Conservation (phyloP, 2,329 filamentous ascomycete species). For the Sporothrix sp. region DNA sequence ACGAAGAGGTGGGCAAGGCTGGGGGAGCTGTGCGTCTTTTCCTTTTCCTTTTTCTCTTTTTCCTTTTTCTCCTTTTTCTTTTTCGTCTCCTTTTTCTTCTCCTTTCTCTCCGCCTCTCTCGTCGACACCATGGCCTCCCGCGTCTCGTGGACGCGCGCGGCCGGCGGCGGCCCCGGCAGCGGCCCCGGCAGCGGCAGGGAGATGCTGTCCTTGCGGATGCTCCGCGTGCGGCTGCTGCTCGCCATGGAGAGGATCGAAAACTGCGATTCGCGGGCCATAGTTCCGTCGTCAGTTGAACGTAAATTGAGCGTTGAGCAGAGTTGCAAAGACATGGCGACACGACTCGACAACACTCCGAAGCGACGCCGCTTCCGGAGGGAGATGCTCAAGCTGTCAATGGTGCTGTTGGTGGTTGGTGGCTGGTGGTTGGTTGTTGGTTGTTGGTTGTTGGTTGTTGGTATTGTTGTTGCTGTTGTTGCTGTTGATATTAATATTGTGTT, state of each 20-base stretch:
- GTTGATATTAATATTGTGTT: background rate
- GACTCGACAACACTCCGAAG: too few relatives aligned
- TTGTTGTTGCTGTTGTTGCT: background rate
- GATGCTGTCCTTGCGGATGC: constrained; percentile 10
- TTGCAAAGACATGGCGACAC: too few relatives aligned
- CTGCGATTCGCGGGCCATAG: background rate
- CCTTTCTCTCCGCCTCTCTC: background rate
- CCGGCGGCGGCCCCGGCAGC: background rate
- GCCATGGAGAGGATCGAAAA: background rate
- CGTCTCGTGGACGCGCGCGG: too few relatives aligned
- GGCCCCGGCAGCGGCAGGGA: constrained; percentile 2
- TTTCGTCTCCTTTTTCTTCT: background rate
- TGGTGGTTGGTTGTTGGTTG: background rate
- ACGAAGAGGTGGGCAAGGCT: constrained; percentile 46
- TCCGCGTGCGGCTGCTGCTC: background rate
- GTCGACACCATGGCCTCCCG: background rate
- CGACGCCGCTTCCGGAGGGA: too few relatives aligned
- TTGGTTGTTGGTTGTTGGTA: background rate
- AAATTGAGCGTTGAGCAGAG: too few relatives aligned
- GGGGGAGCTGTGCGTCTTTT: background rate
- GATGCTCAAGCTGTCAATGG: too few relatives aligned
- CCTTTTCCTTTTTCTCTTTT: background rate
- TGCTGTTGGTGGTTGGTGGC: background rate
- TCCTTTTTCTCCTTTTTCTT: background rate
- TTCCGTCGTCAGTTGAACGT: too few relatives aligned